These are phyloP conservation scores for Chaetothyriales sp. DNA, from an alignment of 2,329 filamentous ascomycete species.

Conservation along the genomic window DNA sequence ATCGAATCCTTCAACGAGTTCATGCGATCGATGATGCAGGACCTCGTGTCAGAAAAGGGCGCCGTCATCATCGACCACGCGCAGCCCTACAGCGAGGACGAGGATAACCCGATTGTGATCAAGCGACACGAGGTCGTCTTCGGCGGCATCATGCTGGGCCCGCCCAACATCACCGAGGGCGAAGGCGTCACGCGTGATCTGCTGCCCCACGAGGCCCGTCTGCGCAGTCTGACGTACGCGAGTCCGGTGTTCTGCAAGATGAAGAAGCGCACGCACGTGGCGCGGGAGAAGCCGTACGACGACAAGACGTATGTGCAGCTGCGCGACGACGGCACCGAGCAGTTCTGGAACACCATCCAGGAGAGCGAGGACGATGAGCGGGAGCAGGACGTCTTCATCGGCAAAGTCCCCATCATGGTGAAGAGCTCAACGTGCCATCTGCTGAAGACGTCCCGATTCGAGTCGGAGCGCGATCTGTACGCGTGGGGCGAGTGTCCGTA, in stretches of 20 bases:
- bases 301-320: conserved; percentile 40
- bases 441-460: conserved; percentile 38
- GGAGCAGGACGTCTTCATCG: conserved; percentile 71
- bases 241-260: conserved; percentile 84
- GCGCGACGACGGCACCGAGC: conserved; percentile 27
- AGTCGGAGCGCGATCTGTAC: conserved; percentile 70
- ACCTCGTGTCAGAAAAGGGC: conserved; percentile 84
- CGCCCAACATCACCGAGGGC: conserved; percentile 82
- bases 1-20: conserved; percentile 98
- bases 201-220: conserved; percentile 83
- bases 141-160: conserved; percentile 73
- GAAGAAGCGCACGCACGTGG: conserved; percentile 69
- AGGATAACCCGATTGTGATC: conserved; percentile 62
- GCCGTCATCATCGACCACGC: conserved; percentile 89
- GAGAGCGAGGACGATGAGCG: conserved; percentile 41
- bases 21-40: conserved; percentile 82
- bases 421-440: conserved; percentile 93
- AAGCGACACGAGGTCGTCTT: conserved; percentile 93
- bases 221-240: conserved; percentile 91
- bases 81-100: conserved; percentile 60
- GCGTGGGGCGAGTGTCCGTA: conserved; percentile 93
- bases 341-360: conserved; percentile 17
- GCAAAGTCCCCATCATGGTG: conserved; percentile 93
- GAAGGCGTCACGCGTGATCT: conserved; percentile 78
- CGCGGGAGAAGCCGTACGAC: conserved; percentile 60